Conservation (phyloP, 192 early-diverging fungal genomes). For the Pecoramyces ruminantium region DNA sequence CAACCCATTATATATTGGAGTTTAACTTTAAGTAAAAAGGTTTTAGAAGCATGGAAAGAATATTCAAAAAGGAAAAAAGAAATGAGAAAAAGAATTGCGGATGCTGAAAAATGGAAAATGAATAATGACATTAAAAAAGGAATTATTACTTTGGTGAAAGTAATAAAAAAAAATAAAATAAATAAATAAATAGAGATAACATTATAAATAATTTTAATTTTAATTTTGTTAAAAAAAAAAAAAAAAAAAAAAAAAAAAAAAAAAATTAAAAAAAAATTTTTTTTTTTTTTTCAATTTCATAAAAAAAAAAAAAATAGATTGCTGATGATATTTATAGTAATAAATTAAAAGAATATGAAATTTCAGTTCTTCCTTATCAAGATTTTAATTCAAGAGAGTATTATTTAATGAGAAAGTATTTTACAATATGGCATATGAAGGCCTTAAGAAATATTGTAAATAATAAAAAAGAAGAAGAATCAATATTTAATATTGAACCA, state of each 20-base stretch:
- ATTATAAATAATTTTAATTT: too few relatives aligned
- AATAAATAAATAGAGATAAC: too few relatives aligned
- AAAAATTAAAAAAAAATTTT: too few relatives aligned
- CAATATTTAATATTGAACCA: background rate
- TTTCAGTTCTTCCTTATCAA: background rate
- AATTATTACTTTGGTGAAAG: background rate
- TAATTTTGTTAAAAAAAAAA: too few relatives aligned
- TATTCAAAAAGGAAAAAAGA: background rate
- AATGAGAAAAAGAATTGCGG: background rate
- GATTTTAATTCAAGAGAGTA: background rate
- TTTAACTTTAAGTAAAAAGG: background rate
- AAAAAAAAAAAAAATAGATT: background rate
- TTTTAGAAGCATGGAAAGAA: background rate
- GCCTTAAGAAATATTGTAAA: background rate
- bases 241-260: too few relatives aligned
- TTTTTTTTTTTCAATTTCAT: too few relatives aligned
- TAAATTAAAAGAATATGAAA: background rate
- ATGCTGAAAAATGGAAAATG: background rate
- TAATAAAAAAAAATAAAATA: background rate
- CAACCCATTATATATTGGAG: background rate
- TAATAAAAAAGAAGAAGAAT: background rate
- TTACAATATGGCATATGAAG: background rate
- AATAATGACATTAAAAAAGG: background rate
- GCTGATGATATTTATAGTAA: background rate
- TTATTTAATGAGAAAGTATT: background rate